These are phyloP conservation scores for Claviceps arundinis DNA, from an alignment of 2,329 filamentous ascomycete species.

Conservation along the genomic window DNA sequence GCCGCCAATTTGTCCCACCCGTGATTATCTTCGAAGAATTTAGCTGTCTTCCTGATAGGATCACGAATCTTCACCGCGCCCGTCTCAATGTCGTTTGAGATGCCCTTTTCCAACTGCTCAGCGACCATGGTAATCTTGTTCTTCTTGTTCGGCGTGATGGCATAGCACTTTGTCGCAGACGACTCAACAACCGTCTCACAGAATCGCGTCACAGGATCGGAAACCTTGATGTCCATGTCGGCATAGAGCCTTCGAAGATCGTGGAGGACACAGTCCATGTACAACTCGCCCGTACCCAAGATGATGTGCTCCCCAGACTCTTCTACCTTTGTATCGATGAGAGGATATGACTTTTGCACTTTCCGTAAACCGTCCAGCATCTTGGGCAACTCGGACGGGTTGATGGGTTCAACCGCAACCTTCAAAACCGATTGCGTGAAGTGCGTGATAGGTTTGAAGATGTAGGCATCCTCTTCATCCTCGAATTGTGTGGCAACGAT, in stretches of 20 bases:
- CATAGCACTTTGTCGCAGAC: constrained; percentile 95
- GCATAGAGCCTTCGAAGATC: constrained; percentile 88
- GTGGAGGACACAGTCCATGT: constrained; percentile 98
- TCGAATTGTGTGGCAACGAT: constrained; percentile 69
- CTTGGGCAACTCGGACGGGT: constrained; percentile 93
- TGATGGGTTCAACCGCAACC: constrained; percentile 94
- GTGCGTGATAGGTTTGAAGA: constrained; percentile 85
- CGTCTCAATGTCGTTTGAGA: constrained; percentile 86
- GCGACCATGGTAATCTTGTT: constrained; percentile 99
- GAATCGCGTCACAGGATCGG: constrained; percentile 92
- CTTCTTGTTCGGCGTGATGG: constrained; percentile 96
- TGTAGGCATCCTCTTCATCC: constrained; percentile 83
- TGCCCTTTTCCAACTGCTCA: constrained; percentile 87
- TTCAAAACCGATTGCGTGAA: constrained; percentile 98
- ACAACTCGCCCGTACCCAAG: constrained; percentile 91
- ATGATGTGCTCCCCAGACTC: constrained; percentile 95
- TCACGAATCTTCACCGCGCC: constrained; percentile 86
- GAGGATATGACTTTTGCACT: constrained; percentile 93
- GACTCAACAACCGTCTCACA: constrained; percentile 97
- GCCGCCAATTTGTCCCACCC: constrained; percentile 93
- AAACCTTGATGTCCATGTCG: constrained; percentile 99
- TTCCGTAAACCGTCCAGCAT: constrained; percentile 96
- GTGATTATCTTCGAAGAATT: constrained; percentile 94
- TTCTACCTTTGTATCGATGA: constrained; percentile 93
- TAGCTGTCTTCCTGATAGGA: constrained; percentile 81